Conservation (phyloP, 331 rosid genomes). For the Rhamnella rubrinervis region DNA sequence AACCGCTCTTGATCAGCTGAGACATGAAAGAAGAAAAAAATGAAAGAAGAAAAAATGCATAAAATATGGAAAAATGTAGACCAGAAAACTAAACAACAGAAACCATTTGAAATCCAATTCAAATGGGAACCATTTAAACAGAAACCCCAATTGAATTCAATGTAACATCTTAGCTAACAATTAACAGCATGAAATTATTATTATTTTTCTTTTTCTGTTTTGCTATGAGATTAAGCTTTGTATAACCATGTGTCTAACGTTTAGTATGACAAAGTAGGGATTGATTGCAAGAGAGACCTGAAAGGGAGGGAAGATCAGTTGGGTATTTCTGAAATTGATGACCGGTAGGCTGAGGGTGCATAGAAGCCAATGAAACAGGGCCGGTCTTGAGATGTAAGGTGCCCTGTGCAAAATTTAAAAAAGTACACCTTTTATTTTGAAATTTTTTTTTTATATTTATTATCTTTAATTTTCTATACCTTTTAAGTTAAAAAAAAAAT, state of each 20-base stretch:
- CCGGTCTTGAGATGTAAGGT: too few relatives aligned
- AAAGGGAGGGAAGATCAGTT: neutral
- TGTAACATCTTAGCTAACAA: neutral
- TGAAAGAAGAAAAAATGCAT: too few relatives aligned
- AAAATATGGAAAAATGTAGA: neutral
- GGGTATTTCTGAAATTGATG: slow-evolving; percentile 6
- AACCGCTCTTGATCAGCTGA: slow-evolving; percentile 14
- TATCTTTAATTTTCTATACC: too few relatives aligned
- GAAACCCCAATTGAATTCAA: neutral
- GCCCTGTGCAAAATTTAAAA: too few relatives aligned
- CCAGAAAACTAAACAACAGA: neutral
- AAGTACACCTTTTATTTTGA: too few relatives aligned
- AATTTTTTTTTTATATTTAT: too few relatives aligned
- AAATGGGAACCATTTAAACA: too few relatives aligned
- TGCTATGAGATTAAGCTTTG: too few relatives aligned
- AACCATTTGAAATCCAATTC: neutral
- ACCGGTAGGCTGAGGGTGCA: neutral
- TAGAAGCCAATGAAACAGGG: slow-evolving; percentile 15
- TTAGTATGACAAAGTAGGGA: neutral
- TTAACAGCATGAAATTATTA: too few relatives aligned
- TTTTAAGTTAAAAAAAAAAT: too few relatives aligned
- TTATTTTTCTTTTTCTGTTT: too few relatives aligned
- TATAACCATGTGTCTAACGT: too few relatives aligned
- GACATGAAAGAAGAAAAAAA: neutral
- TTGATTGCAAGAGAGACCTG: slow-evolving; percentile 2